These are phyloP conservation scores for Kondoa subrosea DNA, from an alignment of 768 basidiomycete genomes.

Conservation along the genomic window DNA sequence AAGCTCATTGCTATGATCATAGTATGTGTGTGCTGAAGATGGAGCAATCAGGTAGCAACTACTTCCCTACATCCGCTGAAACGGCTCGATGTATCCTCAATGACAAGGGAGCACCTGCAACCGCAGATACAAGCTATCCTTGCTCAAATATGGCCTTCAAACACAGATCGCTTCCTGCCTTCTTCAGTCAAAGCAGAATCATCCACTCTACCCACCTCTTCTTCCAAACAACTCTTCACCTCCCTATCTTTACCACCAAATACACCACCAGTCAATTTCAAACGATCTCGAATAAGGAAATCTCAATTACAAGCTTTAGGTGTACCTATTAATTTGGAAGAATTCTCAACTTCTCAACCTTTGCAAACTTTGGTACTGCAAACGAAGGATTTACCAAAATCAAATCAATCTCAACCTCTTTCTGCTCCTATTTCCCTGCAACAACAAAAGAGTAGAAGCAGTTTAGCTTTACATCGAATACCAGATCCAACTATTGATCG, in stretches of 20 bases:
- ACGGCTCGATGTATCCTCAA: not conserved
- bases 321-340: constrained; percentile 17
- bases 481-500: constrained; percentile 12
- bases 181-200: not conserved
- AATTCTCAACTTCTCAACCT: constrained; percentile 2
- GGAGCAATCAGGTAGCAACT: not conserved
- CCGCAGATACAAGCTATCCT: not conserved
- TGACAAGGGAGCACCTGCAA: not conserved
- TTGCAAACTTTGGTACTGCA: not conserved
- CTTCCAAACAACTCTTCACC: constrained; percentile 8
- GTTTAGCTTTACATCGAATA: not conserved
- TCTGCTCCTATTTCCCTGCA: not conserved
- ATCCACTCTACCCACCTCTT: not conserved
- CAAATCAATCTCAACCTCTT: not conserved
- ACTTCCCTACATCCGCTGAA: not conserved
- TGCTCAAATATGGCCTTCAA: not conserved
- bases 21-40: too few species aligned
- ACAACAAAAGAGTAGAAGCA: not conserved
- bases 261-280: constrained; percentile 2
- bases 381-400: not conserved
- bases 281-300: constrained; percentile 8
- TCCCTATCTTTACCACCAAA: not conserved
- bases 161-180: not conserved
- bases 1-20: not conserved
- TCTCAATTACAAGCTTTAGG: constrained; percentile 2